Percentiles rank a stretch among this genome's conserved stretches.
phyloP scores from a whole-genome alignment of 2,329 filamentous ascomycete species.

The Sporothrix humicola region DNA sequence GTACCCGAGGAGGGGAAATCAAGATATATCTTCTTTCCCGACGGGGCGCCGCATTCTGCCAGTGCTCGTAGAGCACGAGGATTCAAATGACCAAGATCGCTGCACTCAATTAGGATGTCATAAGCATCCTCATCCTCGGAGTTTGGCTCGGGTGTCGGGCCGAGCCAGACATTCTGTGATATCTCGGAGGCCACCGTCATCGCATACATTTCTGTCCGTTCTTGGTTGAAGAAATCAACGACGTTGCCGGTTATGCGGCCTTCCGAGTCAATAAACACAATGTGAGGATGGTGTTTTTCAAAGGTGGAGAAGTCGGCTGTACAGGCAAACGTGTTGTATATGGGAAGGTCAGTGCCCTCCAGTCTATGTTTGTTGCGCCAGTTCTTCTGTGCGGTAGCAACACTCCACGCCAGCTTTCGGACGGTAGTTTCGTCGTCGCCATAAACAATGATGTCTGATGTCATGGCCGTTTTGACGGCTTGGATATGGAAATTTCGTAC shows the following conservation, averaged over 20 bases:
- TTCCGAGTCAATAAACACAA: conserved; percentile 76
- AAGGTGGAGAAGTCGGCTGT: conserved; percentile 70
- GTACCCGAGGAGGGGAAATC: conserved; percentile 96
- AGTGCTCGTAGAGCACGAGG: conserved; percentile 68
- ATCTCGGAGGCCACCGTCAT: conserved; percentile 94
- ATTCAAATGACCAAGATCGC: conserved; percentile 80
- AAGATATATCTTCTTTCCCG: conserved; percentile 52
- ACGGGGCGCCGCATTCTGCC: conserved; percentile 58
- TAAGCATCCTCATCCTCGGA: conserved; percentile 66
- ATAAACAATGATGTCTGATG: conserved; percentile 93
- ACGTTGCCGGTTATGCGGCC: conserved; percentile 77
- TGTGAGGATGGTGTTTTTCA: conserved; percentile 69
- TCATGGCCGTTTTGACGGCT: conserved; percentile 80
- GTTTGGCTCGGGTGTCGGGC: conserved; percentile 77
- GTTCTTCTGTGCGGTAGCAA: conserved; percentile 76
- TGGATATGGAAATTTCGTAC: conserved; percentile 98
- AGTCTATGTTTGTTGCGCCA: conserved; percentile 72
- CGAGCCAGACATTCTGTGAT: conserved; percentile 85
- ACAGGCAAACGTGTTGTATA: conserved; percentile 85
- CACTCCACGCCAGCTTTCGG: conserved; percentile 68
- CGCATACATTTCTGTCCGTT: conserved; percentile 87
- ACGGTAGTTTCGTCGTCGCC: conserved; percentile 70
- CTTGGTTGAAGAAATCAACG: conserved; percentile 87
- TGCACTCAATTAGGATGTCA: conserved; percentile 88
- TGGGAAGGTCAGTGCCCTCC: conserved; percentile 60